Evolutionary conservation across 106 monocot species (phyloP), one percentile per base, ranked within the genome.

Genomic region (Chionographis japonica): DNA sequence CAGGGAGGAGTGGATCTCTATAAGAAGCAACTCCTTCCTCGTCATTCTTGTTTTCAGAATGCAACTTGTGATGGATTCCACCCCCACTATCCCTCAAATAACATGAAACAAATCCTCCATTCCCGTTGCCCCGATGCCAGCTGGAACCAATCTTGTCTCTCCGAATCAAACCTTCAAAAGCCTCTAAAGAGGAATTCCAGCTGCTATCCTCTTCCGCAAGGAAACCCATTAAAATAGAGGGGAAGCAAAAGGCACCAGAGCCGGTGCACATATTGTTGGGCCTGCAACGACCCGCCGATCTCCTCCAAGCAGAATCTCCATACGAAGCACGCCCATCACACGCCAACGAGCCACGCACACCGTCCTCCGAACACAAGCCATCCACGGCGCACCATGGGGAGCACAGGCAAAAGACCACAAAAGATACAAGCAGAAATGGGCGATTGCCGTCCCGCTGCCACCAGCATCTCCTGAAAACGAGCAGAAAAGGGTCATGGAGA

Each of bases 221-320:
- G 38, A 66, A 66, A 56, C 9, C 49, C 8, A 16, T n/a, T 53
- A 75, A 50, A 35, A 66, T 62, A 1, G 80, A 71, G 6, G 57
- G 71, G 55, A 81, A 81, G 40, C 80, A 88, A 14, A 90, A 77
- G 35, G 85, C 69, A 42, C 49, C 58, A 54, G 71, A 69, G 67
- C 42, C 72, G 38, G 70, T 50, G 54, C 85, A 90, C 42, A 27
- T 27, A 27, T 27, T 1, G 27, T 27, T 27, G 27, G 27, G 27
- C 27, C 27, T 27, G 27, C 27, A 59, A 71, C 63, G 84, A 68
- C 52, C 62, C 15, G 37, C 52, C 15, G 55, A 77, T 35, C 50
- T 68, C 12, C 15, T 68, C 42, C n/a, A 39, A 35, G 46, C 46
- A 2, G 9, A 46, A 46, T 10, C 46, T 10, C 46, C 5, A 46